Base-by-base conservation (phyloP, 176 grass and related monocot species). In the Thinopyrum elongatum region DNA sequence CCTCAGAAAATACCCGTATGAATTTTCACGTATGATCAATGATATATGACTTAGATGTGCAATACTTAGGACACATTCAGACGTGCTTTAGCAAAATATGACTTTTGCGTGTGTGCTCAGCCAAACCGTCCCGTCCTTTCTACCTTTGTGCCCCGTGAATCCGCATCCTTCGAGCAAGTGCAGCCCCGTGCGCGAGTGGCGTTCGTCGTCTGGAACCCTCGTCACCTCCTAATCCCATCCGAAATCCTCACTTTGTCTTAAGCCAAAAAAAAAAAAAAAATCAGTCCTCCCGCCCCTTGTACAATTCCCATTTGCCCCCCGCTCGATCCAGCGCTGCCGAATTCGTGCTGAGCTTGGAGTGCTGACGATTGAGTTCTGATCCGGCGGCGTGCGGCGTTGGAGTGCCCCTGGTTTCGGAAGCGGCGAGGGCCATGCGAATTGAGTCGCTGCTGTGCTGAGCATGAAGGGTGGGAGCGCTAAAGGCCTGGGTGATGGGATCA, bases 401-500 rank as follows among this genome's bases (percentile, higher is more conserved):
- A 70, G 70, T 12, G 3, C 38, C 25, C 80, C 78, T 76, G 77
- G 60, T 34, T 60, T 10, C 1, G 15, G 17, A 27, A 80, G 28
- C 42, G 44, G 76, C 62, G 31, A 38, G 28, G 46, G 28, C 27
- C 47, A 91, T 91, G 89, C 19, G 23, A 78, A 81, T 88, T 76
- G 86, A 81, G 70, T 77, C 82, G 51, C 84, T 82, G 51, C 85
- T 82, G 39, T 30, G 80, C 77, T 88, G 85, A 87, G 82, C 76
- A 88, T 88, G 89, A 88, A 70, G 81, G 61, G 89, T 42, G 82
- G 63, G 29, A 62, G 29, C 70, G 82, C 7, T 87, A 77, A 69
- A 91, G 58, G 88, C 76, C 77, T 89, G 74, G 81, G 35, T 29
- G 77, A 99, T 93, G 97, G 97, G 88, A 88, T 90, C 91, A 15